Percentiles rank a stretch among this genome's conserved stretches.
These are phyloP conservation scores for Monosporascus cannonballus DNA, from an alignment of 2,329 filamentous ascomycete genomes.

Conservation along the genomic window DNA sequence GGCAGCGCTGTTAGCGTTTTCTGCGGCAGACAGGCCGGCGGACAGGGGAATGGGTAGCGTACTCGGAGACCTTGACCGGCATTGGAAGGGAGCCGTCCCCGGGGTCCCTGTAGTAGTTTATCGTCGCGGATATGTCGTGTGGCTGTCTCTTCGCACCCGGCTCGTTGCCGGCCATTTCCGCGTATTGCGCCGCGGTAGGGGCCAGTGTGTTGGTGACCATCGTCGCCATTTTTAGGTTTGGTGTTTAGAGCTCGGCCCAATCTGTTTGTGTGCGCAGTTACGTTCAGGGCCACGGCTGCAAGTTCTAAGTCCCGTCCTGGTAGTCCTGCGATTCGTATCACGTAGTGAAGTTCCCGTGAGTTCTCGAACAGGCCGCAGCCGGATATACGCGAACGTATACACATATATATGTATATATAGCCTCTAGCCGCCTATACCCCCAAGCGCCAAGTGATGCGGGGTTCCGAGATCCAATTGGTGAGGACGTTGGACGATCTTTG, in stretches of 20 bases:
- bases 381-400: no score
- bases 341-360: no score
- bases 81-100: conserved; percentile 21
- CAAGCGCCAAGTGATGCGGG: background rate
- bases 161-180: no score
- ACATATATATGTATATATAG: no score
- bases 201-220: background rate
- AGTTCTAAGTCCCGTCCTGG: no score
- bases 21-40: no score
- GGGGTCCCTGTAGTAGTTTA: conserved; percentile 25
- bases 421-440: no score
- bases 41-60: background rate
- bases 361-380: no score
- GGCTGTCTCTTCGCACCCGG: background rate
- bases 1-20: background rate
- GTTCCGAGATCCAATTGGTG: background rate
- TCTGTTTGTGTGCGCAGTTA: background rate
- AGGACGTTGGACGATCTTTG: no score
- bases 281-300: no score
- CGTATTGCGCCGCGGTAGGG: no score
- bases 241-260: background rate
- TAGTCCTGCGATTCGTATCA: no score
- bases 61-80: conserved; percentile 23
- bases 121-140: conserved; percentile 16
- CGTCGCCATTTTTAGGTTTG: background rate